Conservation (phyloP, 306 rosid genomes). For the cucumber (Cucumis sativus) region Cucumber_9930_V3 NC_026656.2:1625501-1626000, state of each 20-base stretch:
- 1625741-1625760: constrained; percentile 56
- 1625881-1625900: constrained; percentile 63
- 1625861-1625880: constrained; percentile 52
- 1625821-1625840: constrained; percentile 41
- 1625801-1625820: constrained; percentile 34
- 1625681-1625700: constrained; percentile 44
- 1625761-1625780: constrained; percentile 36
- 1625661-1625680: constrained; percentile 28
- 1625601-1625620: constrained; percentile 54
- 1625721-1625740: constrained; percentile 74
- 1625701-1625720: constrained; percentile 65
- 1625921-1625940: constrained; percentile 54
- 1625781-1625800: constrained; percentile 33
- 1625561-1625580: constrained; percentile 89
- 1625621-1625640: constrained; percentile 41
- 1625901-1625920: constrained; percentile 51
- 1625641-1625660: constrained; percentile 53
- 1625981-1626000: constrained; percentile 13
- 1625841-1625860: constrained; percentile 40
- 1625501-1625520: constrained; percentile 22
- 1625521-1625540: constrained; percentile 72
- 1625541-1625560: constrained; percentile 58
- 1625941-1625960: constrained; percentile 71
- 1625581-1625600: constrained; percentile 40
- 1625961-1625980: constrained; percentile 25